phyloP scores from a whole-genome alignment of 805 yeast genomes.

The Candida pini region DNA sequence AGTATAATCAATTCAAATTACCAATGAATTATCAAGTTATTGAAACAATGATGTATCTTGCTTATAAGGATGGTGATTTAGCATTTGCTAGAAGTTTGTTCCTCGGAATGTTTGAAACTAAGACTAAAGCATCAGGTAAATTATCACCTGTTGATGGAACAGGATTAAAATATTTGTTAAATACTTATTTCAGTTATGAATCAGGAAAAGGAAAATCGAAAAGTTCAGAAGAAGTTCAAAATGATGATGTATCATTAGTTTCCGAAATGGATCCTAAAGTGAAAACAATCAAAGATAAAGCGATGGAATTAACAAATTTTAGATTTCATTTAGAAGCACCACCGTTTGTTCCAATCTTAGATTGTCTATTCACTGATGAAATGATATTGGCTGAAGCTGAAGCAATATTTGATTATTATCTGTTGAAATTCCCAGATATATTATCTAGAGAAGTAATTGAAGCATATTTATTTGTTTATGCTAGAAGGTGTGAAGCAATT shows the following conservation, averaged over 20 bases:
- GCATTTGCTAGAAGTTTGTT: conserved; percentile 65
- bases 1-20: conserved; percentile 44
- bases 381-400: conserved; percentile 66
- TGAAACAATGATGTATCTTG: conserved; percentile 66
- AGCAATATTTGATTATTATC: conserved; percentile 63
- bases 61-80: conserved; percentile 78
- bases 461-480: conserved; percentile 45
- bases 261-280: conserved; percentile 36
- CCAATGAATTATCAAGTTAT: conserved; percentile 38
- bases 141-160: conserved; percentile 17
- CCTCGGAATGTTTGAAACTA: conserved; percentile 23
- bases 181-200: conserved; percentile 33
- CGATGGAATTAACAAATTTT: conserved; percentile 26
- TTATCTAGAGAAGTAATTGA: conserved; percentile 41
- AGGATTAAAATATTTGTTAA: conserved; percentile 36
- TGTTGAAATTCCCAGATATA: conserved; percentile 37
- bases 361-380: conserved; percentile 20
- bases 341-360: conserved; percentile 55
- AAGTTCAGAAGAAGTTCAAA: conserved; percentile 14
- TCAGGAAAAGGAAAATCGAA: not conserved
- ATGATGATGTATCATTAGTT: conserved; percentile 4
- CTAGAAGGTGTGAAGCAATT: conserved; percentile 29
- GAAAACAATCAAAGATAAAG: conserved; percentile 34
- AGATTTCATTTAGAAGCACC: conserved; percentile 47
- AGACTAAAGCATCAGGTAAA: conserved; percentile 13